phyloP scores from a whole-genome alignment of 345 rosid species.

The Moringa oleifera region DNA sequence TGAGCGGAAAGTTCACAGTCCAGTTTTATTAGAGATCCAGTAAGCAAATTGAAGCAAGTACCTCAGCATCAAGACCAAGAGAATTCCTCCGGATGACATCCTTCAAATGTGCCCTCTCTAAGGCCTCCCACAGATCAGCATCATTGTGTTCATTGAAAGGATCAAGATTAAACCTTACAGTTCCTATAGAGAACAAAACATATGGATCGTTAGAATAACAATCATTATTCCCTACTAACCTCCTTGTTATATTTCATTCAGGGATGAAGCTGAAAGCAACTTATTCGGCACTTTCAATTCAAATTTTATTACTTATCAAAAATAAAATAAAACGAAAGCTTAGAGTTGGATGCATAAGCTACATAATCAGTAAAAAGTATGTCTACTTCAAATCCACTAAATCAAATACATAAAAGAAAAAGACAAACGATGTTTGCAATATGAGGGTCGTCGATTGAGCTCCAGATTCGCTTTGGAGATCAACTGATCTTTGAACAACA shows the following conservation, averaged over 20 bases:
- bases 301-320: not conserved
- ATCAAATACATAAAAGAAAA: not conserved
- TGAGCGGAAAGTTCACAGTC: not conserved
- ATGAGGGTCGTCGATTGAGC: not conserved
- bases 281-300: not conserved
- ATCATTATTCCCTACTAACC: not conserved
- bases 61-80: conserved; percentile 90
- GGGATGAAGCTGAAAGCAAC: not conserved
- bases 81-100: conserved; percentile 82
- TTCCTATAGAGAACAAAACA: conserved; percentile 41
- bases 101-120: conserved; percentile 95
- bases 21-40: not conserved
- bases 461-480: not conserved
- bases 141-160: conserved; percentile 97
- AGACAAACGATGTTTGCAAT: not conserved
- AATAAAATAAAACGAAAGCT: not conserved
- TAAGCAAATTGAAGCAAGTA: conserved; percentile 19
- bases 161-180: conserved; percentile 95
- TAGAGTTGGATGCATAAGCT: not conserved
- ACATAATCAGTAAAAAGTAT: not conserved
- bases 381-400: not conserved
- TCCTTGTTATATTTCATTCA: not conserved
- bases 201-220: not conserved
- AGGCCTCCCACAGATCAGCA: conserved; percentile 97
- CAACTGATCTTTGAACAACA: not conserved